Conservation (phyloP, 1,139 yeast species). For the Blastobotrys ciferrii region DNA sequence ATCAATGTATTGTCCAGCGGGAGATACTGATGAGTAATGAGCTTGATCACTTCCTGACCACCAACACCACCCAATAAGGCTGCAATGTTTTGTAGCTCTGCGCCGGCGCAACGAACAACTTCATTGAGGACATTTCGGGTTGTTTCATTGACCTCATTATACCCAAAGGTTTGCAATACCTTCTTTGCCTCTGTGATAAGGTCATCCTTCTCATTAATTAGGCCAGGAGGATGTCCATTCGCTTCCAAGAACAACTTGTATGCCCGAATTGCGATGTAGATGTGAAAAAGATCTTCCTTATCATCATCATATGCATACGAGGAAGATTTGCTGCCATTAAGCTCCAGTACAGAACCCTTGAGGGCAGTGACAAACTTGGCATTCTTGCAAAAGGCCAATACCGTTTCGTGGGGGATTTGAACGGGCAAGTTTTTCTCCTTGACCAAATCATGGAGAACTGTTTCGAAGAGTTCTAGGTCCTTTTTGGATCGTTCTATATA, state of each 20-base stretch:
- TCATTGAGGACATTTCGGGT: constrained; percentile 25
- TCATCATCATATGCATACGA: constrained; percentile 11
- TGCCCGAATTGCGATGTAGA: constrained; percentile 30
- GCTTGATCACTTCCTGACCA: constrained; percentile 58
- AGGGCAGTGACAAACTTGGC: constrained; percentile 41
- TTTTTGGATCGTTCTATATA: constrained; percentile 55
- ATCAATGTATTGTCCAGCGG: constrained; percentile 66
- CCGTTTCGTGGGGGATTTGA: constrained; percentile 40
- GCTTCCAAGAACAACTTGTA: constrained; percentile 26
- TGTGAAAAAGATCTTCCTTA: constrained; percentile 24
- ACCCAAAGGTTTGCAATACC: constrained; percentile 14
- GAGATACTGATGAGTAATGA: constrained; percentile 67
- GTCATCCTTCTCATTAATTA: constrained; percentile 4
- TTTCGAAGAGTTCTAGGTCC: constrained; percentile 48
- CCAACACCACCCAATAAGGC: constrained; percentile 75
- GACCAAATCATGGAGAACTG: constrained; percentile 37
- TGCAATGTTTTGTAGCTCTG: constrained; percentile 47
- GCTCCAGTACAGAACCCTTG: constrained; percentile 27
- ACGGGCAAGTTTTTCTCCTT: constrained; percentile 29
- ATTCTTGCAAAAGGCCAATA: constrained; percentile 61
- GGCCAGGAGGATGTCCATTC: constrained; percentile 18
- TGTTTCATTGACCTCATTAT: constrained; percentile 11
- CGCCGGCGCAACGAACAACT: constrained; percentile 40
- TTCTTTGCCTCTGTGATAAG: background rate
- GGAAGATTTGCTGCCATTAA: constrained; percentile 16